Percentiles rank a stretch among this genome's conserved stretches.
These are phyloP conservation scores for Coniosporium apollinis DNA, from an alignment of 495 filamentous ascomycete species.

Conservation along the genomic window DNA sequence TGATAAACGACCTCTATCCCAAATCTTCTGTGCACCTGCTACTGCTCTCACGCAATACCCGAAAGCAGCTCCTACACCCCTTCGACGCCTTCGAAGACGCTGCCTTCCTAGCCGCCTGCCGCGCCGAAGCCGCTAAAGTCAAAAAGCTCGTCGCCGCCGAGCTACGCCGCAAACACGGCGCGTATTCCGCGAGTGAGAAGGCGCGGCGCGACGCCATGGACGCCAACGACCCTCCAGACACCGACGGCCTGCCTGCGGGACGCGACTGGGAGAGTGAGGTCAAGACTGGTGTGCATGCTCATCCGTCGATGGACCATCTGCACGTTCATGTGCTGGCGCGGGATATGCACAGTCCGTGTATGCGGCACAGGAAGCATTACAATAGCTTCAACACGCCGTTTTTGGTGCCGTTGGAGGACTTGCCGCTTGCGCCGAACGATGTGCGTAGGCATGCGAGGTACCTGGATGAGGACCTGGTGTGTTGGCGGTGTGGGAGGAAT, in stretches of 20 bases:
- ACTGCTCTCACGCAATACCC: constrained; percentile 57
- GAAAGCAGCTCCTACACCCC: constrained; percentile 49
- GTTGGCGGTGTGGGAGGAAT: constrained; percentile 68
- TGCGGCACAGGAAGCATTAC: constrained; percentile 81
- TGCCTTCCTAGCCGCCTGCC: constrained; percentile 50
- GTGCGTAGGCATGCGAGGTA: constrained; percentile 40
- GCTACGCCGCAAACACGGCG: constrained; percentile 51
- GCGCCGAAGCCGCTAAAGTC: constrained; percentile 41
- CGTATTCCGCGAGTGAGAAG: constrained; percentile 42
- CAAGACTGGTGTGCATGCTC: constrained; percentile 62
- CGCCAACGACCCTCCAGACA: constrained; percentile 17
- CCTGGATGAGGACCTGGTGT: constrained; percentile 45
- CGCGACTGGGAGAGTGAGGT: constrained; percentile 69
- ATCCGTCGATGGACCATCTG: constrained; percentile 82
- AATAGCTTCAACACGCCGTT: constrained; percentile 84
- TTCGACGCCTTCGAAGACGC: constrained; percentile 61
- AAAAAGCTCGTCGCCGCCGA: constrained; percentile 53
- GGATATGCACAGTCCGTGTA: constrained; percentile 49
- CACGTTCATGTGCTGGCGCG: constrained; percentile 75
- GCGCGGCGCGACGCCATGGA: constrained; percentile 40
- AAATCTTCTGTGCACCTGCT: constrained; percentile 77
- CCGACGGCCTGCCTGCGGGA: constrained; percentile 42
- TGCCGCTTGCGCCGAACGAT: constrained; percentile 53
- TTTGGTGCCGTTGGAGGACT: constrained; percentile 63
- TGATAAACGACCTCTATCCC: constrained; percentile 68